Base-by-base conservation (phyloP, 1,139 yeast genomes). In the Candida frijolesensis region DNA sequence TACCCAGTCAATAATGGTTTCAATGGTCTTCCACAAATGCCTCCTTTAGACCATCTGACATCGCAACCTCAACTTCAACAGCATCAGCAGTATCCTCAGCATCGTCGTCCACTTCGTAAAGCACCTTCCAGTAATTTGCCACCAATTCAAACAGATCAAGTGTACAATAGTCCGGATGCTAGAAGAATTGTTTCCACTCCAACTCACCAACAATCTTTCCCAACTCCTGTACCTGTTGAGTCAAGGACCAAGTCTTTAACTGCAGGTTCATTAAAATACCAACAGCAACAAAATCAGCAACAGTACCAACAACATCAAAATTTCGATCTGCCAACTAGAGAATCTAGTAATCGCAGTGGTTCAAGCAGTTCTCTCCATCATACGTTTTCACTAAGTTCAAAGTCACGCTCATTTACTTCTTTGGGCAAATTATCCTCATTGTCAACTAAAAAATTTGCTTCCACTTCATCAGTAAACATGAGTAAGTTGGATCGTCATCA, bases 341-440 rank as follows among this genome's bases (percentile, higher is more conserved):
- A 48, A 22, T 42, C 22, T 38, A 45, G 19, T 42, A 32, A 33
- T 25, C 52, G 58, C 10, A 55, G 66, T 14, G 56, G 61, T 27
- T 62, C 70, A 0, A 51, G 52, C 12, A 54, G 67, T 16, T 61
- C 69, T 7, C 55, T 65, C 27, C 67, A 64, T 50, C 78, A 73
- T 54, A 64, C 74, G 1, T 75, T 73, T 48, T 72, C 79, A 19
- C 62, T 75, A 32, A 62, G 74, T 11, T 72, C 79, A 5, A 75
- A 73, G 51, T 73, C 79, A 2, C 62, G 80, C 42, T 76, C 80
- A 1, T 74, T 76, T 53, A 68, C 76, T 18, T 75, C 80, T 2
- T 66, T 76, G 47, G 67, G 75, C 34, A 76, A 75, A 57, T 65
- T 76, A 25, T 71, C 79, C 1, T 70, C 75, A 6, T 66, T 75